phyloP scores from a whole-genome alignment of 495 filamentous ascomycete species.

The Aspergillus steynii region DNA sequence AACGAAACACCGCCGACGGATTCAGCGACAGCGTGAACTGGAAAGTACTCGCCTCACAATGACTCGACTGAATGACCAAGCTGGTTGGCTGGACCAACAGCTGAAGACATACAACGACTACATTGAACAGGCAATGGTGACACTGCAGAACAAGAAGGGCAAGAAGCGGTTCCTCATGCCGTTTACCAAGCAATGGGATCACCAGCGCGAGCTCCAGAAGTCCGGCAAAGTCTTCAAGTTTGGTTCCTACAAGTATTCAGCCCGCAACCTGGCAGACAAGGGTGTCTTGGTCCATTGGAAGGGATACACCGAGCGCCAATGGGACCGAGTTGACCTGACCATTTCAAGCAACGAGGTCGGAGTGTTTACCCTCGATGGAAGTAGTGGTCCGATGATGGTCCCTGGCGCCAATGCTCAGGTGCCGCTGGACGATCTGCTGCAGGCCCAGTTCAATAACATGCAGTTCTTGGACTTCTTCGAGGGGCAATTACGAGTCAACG shows the following conservation, averaged over 20 bases:
- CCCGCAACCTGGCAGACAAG: conserved; percentile 84
- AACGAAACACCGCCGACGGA: conserved; percentile 88
- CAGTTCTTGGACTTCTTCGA: conserved; percentile 96
- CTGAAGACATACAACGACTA: conserved; percentile 98
- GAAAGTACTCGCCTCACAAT: conserved; percentile 87
- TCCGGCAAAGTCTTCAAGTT: conserved; percentile 93
- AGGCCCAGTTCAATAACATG: conserved; percentile 94
- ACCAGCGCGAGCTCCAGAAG: conserved; percentile 90
- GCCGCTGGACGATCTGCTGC: conserved; percentile 88
- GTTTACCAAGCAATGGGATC: conserved; percentile 98
- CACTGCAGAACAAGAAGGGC: conserved; percentile 96
- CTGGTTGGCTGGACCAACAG: conserved; percentile 87
- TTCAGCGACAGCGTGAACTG: conserved; percentile 86
- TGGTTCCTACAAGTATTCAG: conserved; percentile 94
- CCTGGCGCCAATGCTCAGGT: conserved; percentile 90
- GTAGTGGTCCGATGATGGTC: conserved; percentile 90
- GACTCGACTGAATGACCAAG: conserved; percentile 83
- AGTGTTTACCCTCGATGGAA: conserved; percentile 90
- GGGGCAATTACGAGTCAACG: conserved; percentile 82
- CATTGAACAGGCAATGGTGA: conserved; percentile 97
- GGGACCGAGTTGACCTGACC: conserved; percentile 88
- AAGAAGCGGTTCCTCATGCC: conserved; percentile 94
- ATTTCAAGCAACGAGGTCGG: conserved; percentile 94
- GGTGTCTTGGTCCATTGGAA: conserved; percentile 89
- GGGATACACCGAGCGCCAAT: conserved; percentile 82